Conservation (phyloP, 345 rosid genomes). For the Physaria fendleri region DNA sequence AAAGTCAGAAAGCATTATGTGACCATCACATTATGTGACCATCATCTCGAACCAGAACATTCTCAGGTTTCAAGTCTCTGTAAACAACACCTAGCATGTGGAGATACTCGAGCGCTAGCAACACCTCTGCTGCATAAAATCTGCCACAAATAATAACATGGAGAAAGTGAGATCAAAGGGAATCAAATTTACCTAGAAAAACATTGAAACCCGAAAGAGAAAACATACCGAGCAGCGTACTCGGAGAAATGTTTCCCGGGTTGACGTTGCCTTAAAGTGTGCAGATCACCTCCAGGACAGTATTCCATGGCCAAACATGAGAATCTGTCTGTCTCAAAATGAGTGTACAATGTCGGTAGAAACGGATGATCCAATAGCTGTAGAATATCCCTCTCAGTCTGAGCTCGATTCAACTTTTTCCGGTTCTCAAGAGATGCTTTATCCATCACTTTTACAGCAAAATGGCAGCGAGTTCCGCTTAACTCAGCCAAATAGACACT, state of each 20-base stretch:
- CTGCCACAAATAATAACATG: constrained; percentile 30
- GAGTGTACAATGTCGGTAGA: constrained; percentile 87
- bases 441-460: constrained; percentile 99
- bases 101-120: constrained; percentile 93
- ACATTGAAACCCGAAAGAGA: neutral
- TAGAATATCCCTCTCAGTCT: constrained; percentile 94
- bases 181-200: neutral
- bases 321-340: constrained; percentile 96
- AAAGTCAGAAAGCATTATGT: constrained; percentile 97
- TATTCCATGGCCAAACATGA: constrained; percentile 95
- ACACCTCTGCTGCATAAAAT: constrained; percentile 93
- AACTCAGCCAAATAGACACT: constrained; percentile 95
- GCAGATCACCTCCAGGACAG: constrained; percentile 98
- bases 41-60: constrained; percentile 95
- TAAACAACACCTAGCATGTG: constrained; percentile 99
- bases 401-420: constrained; percentile 91
- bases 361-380: constrained; percentile 97
- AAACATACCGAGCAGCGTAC: constrained; percentile 90
- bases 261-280: constrained; percentile 87
- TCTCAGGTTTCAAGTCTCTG: constrained; percentile 96
- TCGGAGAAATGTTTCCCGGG: constrained; percentile 95
- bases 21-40: too few relatives aligned
- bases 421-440: constrained; percentile 94
- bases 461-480: constrained; percentile 79
- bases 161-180: neutral